Evolutionary conservation across 225 moss, liverwort and hornwort species (phyloP), one percentile per base, ranked within the genome.

Genomic region (Antitrichia curtipendula): DNA sequence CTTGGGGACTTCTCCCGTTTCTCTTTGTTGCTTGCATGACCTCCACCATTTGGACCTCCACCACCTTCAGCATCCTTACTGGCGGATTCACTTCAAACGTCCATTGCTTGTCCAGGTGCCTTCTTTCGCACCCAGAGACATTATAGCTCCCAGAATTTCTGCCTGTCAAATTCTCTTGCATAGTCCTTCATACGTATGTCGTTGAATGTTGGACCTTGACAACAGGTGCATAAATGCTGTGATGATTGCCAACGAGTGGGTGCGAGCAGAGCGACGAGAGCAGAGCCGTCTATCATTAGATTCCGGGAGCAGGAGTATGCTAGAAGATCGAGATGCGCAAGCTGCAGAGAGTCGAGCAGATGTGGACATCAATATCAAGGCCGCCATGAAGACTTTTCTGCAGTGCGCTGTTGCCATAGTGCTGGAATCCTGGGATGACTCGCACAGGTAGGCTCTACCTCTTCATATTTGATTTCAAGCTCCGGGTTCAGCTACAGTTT

Each of bases 11-110:
- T 12, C 85, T 97, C 87, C 99, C 99, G 10, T 95, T 96, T 53
- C 88, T 96, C 27, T 99, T 97, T 60, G 94, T 97, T 63, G 93
- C 95, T 13, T 97, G 96, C 90, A 99, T 99, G 96, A 96, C 95
- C 41, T 95, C 99, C 65, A 92, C 81, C 9, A 38, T 96, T 84
- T 99, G 99, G 99, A 96, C 91, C 90, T 95, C 95, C 66, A 95
- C 94, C 90, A 93, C 90, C 78, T 97, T 97, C 90, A 96, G 91
- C 88, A 89, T 99, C 74, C 95, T 96, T 32, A 99, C 96, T 20
- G 97, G 97, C 41, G 99, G 99, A 80, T 99, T 99, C 86, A 95
- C 97, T 59, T 97, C 96, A 49, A 99, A 96, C 88, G 92, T 99
- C 27, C 95, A 99, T 93, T 99, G 96, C 91, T 86, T 99, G 84